Evolutionary conservation across 345 rosid genomes (phyloP), one percentile per base, ranked within the genome.

Genomic region (Rhodamnia argentea): DNA sequence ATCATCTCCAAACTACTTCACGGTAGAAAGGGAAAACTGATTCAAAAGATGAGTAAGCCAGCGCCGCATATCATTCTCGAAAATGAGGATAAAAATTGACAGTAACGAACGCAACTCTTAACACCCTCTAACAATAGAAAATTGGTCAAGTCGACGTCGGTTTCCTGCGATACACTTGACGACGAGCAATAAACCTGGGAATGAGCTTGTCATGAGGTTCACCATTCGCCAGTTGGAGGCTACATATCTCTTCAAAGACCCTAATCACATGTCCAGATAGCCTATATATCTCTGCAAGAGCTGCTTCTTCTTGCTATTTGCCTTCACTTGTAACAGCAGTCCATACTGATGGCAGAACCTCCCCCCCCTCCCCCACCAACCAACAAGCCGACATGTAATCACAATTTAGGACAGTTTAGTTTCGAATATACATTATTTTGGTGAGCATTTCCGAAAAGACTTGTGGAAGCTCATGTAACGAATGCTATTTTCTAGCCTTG

Each of bases 41-140:
- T 16, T 1, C 13, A 8, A 64, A 64, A 64, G 0, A 32, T 64
- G 3, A 32, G 20, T 8, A 64, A 64, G 10, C 3, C 32, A 64
- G 44, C 20, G 40, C 24, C 16, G 13, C 76, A 32, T 64, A 64
- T 64, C 44, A 32, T 64, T 64, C 44, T 64, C 3, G 78, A 64
- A 32, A 8, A 32, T 18, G 47, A 64, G 32, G 78, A 32, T 64
- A 44, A 4, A 64, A 16, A 27, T 64, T 64, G 78, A 32, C 24
- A 18, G 78, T 5, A 7, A 37, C 0, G 0, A 7, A 32, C 0
- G 0, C 0, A 6, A 32, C 13, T 4, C 78, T 32, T 32, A 32
- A 64, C 78, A 32, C 47, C 44, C 24, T 64, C 3, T 24, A 2
- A 32, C 6, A 32, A 64, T 32, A 8, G 44, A 16, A 32, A 64